A percentile compares a stretch with the other conserved stretches of the same genome.
These are phyloP conservation scores for Euphrasia arctica DNA, from an alignment of 305 asterid genomes.

Conservation along the genomic window DNA sequence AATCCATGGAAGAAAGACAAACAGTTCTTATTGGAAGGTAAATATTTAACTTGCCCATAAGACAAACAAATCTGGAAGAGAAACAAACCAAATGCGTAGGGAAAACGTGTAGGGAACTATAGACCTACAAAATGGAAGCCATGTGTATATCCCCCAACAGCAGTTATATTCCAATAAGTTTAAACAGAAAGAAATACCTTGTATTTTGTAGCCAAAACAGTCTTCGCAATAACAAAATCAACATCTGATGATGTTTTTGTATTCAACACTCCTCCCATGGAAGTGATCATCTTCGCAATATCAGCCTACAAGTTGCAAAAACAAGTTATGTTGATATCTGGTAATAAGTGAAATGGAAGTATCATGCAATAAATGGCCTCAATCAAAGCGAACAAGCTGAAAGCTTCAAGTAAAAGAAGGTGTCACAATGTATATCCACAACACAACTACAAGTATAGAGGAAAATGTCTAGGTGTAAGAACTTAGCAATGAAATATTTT, in stretches of 20 bases:
- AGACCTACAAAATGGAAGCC: background rate
- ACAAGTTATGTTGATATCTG: conserved; percentile 22
- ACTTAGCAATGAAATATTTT: conserved; percentile 6
- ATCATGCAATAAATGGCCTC: conserved; percentile 1
- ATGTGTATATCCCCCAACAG: conserved; percentile 4
- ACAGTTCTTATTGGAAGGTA: conserved; percentile 2
- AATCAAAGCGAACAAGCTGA: conserved; percentile 10
- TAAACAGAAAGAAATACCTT: conserved; percentile 46
- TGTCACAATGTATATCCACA: background rate
- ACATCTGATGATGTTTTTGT: conserved; percentile 76
- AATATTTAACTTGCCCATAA: conserved; percentile 14
- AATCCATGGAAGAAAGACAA: background rate
- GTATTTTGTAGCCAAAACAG: conserved; percentile 82
- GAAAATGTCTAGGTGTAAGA: conserved; percentile 15
- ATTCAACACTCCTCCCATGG: conserved; percentile 87
- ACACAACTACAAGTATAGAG: conserved; percentile 8
- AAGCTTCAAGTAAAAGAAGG: background rate
- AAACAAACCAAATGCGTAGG: background rate
- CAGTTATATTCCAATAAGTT: conserved; percentile 14
- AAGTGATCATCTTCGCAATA: conserved; percentile 66
- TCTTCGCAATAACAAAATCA: conserved; percentile 85
- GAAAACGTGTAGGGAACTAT: background rate
- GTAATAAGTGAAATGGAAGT: conserved; percentile 18
- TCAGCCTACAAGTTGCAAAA: conserved; percentile 52
- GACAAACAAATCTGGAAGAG: conserved; percentile 4